Percentiles rank a stretch among this genome's conserved stretches.
phyloP scores from a whole-genome alignment of 2,329 filamentous ascomycete genomes.

The Macrophomina pseudophaseolina region DNA sequence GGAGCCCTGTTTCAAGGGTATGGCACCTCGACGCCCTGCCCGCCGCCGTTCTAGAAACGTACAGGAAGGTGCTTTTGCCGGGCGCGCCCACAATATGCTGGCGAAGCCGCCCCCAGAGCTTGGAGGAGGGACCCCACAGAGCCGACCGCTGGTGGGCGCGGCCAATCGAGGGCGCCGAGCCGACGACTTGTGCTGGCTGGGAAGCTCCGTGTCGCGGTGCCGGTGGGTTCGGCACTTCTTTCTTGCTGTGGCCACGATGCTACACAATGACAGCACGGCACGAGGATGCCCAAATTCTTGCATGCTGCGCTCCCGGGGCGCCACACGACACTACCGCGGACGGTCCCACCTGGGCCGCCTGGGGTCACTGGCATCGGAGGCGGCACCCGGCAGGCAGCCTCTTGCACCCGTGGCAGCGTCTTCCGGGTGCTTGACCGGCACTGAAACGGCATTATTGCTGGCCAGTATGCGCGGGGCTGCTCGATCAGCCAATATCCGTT shows the following conservation, averaged over 20 bases:
- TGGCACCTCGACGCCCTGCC: slow-evolving; percentile 5
- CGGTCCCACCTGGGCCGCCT: slow-evolving; percentile 18
- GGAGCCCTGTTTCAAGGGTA: slow-evolving; percentile 22
- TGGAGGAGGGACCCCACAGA: too few species aligned
- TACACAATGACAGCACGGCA: slow-evolving; percentile 19
- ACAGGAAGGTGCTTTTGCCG: slow-evolving; percentile 7
- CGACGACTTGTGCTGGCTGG: slow-evolving; percentile 7
- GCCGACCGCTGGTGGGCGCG: neutral
- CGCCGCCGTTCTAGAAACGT: slow-evolving; percentile 23
- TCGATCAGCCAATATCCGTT: slow-evolving; percentile 44
- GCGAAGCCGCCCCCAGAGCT: neutral
- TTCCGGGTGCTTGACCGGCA: slow-evolving; percentile 8
- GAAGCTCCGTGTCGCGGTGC: slow-evolving; percentile 5
- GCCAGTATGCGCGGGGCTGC: slow-evolving; percentile 19
- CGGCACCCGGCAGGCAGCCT: slow-evolving; percentile 10
- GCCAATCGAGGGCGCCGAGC: neutral
- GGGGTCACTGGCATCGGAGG: neutral
- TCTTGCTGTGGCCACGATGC: slow-evolving; percentile 7
- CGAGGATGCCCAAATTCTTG: slow-evolving; percentile 22
- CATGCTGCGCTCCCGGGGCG: slow-evolving; percentile 21
- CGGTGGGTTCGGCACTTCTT: slow-evolving; percentile 21
- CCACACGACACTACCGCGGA: slow-evolving; percentile 22
- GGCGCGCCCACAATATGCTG: neutral
- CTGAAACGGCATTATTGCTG: slow-evolving; percentile 22
- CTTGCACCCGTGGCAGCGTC: slow-evolving; percentile 3